A percentile compares a stretch with the other conserved stretches of the same genome.
Conservation (phyloP, 345 rosid species). For the Lepidium aucheri region DNA sequence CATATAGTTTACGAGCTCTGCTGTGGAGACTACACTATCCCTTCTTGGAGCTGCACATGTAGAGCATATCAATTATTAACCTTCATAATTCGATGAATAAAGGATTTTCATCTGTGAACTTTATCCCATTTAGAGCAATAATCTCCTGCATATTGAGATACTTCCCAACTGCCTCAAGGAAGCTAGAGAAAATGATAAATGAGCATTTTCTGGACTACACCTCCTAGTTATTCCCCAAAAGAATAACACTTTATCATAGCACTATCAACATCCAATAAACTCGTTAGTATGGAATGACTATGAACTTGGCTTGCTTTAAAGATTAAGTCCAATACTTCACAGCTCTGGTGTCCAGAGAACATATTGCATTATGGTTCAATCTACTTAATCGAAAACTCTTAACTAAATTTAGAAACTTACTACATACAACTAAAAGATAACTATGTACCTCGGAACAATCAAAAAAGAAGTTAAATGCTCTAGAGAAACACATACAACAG, state of each 20-base stretch:
- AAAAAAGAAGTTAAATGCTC: background rate
- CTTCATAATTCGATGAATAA: background rate
- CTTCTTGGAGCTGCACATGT: conserved; percentile 45
- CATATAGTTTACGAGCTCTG: conserved; percentile 43
- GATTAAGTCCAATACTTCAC: background rate
- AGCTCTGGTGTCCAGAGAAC: background rate
- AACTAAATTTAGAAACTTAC: background rate
- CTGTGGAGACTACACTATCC: conserved; percentile 40
- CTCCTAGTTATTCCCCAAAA: background rate
- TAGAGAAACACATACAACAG: background rate
- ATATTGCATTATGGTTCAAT: conserved; percentile 5
- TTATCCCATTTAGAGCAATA: background rate
- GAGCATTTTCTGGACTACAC: background rate
- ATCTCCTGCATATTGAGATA: background rate
- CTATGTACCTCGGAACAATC: background rate
- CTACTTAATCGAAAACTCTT: background rate
- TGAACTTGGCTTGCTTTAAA: background rate
- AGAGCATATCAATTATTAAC: conserved; percentile 3
- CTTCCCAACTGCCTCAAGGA: background rate
- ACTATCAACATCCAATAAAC: conserved; percentile 8
- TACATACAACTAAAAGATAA: background rate
- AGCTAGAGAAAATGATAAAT: background rate
- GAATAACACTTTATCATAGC: background rate
- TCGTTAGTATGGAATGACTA: background rate
- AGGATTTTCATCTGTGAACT: background rate